Base-by-base conservation (phyloP, 2,329 filamentous ascomycete species). In the Diplodia seriata region DNA sequence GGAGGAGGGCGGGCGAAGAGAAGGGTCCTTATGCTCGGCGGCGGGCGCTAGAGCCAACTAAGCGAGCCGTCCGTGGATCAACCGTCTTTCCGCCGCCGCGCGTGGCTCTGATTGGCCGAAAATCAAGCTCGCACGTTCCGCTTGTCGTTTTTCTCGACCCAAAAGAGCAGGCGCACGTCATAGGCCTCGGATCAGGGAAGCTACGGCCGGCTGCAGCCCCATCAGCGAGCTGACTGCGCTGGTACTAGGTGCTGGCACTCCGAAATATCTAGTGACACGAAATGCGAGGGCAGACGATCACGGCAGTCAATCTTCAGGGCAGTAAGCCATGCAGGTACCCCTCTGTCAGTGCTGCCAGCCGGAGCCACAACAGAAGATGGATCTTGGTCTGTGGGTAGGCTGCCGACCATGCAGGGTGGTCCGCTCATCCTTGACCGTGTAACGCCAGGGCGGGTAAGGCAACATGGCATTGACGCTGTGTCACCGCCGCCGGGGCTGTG, bases 141-240 rank as follows among this genome's bases (percentile, higher is more conserved):
- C n/a, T 9, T 26, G 2, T 20, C 23, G 14, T 12, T 63, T 63
- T 63, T 1, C 5, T 51, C 31, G 7, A 18, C n/a, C 31, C 14
- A 12, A 63, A 63, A 26, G 6, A 49, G 59, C 43, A 63, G 38
- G 29, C 18, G 14, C 59, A 63, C 59, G 59, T 63, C 59, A 63
- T 63, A 51, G 54, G 33, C 33, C 40, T 26, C 33, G 38, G n/a
- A 20, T 11, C 11, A 4, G 53, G 29, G 7, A 11, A 26, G 31
- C 18, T 12, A 36, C 31, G 53, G 8, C 29, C 23, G 53, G 29
- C 8, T n/a, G 53, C 18, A 36, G 18, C 7, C 15, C 15, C 29
- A 20, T 9, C 11, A 18, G 50, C 50, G 50, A n/a, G 8, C 50
- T 55, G 7, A 7, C 2, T 11, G 7, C 15, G 9, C 15, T 11